Conservation (phyloP, 2,329 filamentous ascomycete genomes). For the Pseudopyricularia javanii region DNA sequence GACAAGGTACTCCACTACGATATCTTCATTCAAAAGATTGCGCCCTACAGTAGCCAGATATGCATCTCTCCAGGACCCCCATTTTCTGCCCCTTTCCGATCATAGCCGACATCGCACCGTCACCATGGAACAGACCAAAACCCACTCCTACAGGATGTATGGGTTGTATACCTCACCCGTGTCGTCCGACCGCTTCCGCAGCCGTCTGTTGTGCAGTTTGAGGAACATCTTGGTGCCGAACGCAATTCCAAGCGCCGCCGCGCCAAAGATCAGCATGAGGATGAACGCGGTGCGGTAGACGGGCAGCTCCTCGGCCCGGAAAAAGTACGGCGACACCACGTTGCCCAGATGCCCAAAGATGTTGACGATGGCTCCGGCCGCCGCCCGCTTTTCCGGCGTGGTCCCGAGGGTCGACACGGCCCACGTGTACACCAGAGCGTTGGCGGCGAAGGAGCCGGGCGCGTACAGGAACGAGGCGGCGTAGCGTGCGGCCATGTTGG, state of each 20-base stretch:
- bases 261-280: neutral
- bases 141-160: neutral
- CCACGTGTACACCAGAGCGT: conserved; percentile 22
- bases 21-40: no score
- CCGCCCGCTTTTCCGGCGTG: conserved; percentile 24
- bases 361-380: conserved; percentile 21
- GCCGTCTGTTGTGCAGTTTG: neutral
- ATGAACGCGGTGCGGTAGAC: conserved; percentile 9
- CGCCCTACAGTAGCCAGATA: no score
- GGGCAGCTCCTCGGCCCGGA: conserved; percentile 14
- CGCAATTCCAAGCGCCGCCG: neutral
- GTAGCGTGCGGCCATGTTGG: neutral
- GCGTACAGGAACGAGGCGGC: conserved; percentile 28
- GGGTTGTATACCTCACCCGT: conserved; percentile 1
- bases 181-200: neutral
- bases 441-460: conserved; percentile 18
- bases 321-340: conserved; percentile 27
- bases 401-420: conserved; percentile 17
- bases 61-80: no score
- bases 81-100: no score
- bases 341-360: conserved; percentile 23
- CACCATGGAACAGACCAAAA: no score
- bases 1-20: no score
- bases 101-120: no score
- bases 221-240: neutral